Evolutionary conservation across 805 yeast genomes (phyloP).

Genomic region (Lachancea thermotolerans): DNA sequence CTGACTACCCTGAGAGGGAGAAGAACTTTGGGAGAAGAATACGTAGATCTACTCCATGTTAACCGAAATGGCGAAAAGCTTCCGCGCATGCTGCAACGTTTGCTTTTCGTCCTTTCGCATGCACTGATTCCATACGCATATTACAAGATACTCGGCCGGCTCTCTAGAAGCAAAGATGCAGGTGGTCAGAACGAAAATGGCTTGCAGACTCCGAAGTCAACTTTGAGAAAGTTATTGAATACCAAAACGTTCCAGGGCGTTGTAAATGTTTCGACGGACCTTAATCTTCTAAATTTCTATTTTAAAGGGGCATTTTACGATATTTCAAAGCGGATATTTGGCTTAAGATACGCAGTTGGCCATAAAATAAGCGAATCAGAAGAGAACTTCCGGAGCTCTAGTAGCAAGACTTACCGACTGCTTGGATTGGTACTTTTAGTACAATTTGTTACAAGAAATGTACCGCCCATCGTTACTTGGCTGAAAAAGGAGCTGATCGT

Average conservation of each 20-base stretch:
- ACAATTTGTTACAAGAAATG: constrained; percentile 43
- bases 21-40: constrained; percentile 89
- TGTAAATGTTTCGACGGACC: constrained; percentile 48
- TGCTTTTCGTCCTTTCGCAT: constrained; percentile 54
- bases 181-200: constrained; percentile 8
- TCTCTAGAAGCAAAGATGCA: constrained; percentile 3
- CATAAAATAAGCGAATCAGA: constrained; percentile 42
- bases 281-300: constrained; percentile 79
- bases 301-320: constrained; percentile 78
- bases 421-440: constrained; percentile 57
- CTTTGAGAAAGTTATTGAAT: neutral
- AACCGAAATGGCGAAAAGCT: constrained; percentile 43
- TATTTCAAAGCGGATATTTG: constrained; percentile 67
- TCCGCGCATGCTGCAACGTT: constrained; percentile 40
- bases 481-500: neutral
- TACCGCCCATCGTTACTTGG: constrained; percentile 3
- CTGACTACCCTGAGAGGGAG: constrained; percentile 72
- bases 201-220: neutral
- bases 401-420: constrained; percentile 54
- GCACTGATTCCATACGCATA: constrained; percentile 56
- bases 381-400: constrained; percentile 29
- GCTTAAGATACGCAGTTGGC: constrained; percentile 71
- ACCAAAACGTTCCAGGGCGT: constrained; percentile 32
- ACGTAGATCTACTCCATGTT: constrained; percentile 73
- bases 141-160: constrained; percentile 23